Conservation (phyloP, 2,329 filamentous ascomycete species). For the Fusarium sp. region DNA sequence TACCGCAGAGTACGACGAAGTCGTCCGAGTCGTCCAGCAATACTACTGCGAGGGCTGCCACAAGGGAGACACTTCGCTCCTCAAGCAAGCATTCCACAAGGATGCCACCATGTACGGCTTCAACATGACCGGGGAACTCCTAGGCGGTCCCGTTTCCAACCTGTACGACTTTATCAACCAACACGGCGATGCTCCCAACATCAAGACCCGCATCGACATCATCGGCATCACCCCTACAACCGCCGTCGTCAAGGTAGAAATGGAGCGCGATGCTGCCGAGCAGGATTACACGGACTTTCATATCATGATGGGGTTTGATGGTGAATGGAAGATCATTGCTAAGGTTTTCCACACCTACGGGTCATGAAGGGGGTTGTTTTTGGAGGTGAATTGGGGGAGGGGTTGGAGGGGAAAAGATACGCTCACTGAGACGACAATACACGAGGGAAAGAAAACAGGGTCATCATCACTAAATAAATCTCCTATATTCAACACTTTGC, state of each 20-base stretch:
- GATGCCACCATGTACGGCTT: too few relatives aligned
- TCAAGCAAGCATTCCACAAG: too few relatives aligned
- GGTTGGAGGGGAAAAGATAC: not conserved
- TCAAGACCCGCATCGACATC: too few relatives aligned
- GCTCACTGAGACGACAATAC: not conserved
- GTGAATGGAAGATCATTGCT: not conserved
- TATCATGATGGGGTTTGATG: not conserved
- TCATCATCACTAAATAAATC: not conserved
- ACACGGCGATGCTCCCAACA: too few relatives aligned
- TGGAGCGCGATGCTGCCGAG: not conserved
- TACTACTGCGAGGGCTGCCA: too few relatives aligned
- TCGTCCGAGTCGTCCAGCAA: too few relatives aligned
- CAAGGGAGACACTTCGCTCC: too few relatives aligned
- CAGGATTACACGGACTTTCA: not conserved
- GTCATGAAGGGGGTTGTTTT: not conserved
- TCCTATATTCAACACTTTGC: too few relatives aligned
- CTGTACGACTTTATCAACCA: too few relatives aligned
- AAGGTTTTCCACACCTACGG: not conserved
- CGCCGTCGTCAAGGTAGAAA: not conserved
- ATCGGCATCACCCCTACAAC: not conserved
- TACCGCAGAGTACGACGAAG: too few relatives aligned
- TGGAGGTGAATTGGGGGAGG: not conserved
- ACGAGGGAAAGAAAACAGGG: not conserved
- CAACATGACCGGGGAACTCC: too few relatives aligned
- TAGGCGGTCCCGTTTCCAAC: too few relatives aligned